Base-by-base conservation (phyloP, 2,329 filamentous ascomycete genomes). In the Penicillium oxalicum region DNA sequence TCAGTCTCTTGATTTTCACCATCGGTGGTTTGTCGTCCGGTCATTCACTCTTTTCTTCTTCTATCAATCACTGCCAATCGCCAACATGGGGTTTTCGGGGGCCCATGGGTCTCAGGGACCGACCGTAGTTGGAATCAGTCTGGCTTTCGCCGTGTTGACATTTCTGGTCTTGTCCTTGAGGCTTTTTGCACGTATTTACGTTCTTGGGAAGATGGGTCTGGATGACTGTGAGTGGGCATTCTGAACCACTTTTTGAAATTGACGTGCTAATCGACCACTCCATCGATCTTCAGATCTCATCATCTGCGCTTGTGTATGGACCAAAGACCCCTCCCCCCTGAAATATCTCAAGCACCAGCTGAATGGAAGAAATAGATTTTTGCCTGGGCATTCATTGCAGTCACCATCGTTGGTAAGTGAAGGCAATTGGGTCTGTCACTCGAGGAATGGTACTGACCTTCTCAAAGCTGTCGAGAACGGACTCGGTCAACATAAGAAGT, bases 101-200 rank as follows among this genome's bases (percentile, higher is more conserved):
- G 32, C 42, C 35, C 26, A 59, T 43, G 62, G 65, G n/a, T 61
- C 65, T 9, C 64, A 67, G 37, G 67, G 66, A 8, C 66, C 65
- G 11, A 57, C 61, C 7, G 65, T 71, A 29, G 50, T 58, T 24
- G 64, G 63, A 18, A 58, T 73, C 38, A 57, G 62, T 27, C 59
- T 73, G 42, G 57, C 63, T 11, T 74, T 73, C 53, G 67, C 68
- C 6, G 51, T 66, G 9, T 48, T 73, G 6, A 70, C 70, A 6
- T 61, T 66, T 25, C 40, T 73, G 24, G 65, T 71, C 12, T 56
- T 74, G 26, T 44, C 45, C 28, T 56, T 73, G 28, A 61, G 72
- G 18, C 51, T 74, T 7, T 73, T 69, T 54, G 64, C 71, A 24
- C 64, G 72, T 4, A 48, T 72, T 12, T 68, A 64, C 51, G 63